These are phyloP conservation scores for Myxozyma neotropica DNA, from an alignment of 805 yeast genomes.

Conservation along the genomic window DNA sequence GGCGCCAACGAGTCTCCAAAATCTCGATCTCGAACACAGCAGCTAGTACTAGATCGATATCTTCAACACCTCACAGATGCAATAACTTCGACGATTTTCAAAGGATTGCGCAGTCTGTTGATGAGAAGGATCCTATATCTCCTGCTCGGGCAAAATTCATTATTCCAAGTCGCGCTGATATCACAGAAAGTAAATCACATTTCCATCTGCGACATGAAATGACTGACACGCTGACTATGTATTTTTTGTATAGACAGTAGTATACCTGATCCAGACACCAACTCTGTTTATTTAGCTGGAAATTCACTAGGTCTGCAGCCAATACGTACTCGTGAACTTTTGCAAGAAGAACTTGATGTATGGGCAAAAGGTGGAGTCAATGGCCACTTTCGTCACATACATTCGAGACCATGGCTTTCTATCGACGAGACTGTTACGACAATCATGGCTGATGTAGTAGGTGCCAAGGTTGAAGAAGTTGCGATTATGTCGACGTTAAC, in stretches of 20 bases:
- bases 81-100: not conserved
- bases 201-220: not conserved
- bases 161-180: conserved; percentile 32
- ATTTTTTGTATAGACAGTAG: not conserved
- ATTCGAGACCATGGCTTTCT: conserved; percentile 74
- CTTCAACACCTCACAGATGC: not conserved
- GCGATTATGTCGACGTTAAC: conserved; percentile 89
- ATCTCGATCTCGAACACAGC: no score
- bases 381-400: conserved; percentile 68
- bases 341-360: conserved; percentile 70
- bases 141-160: conserved; percentile 20
- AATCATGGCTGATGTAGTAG: conserved; percentile 70
- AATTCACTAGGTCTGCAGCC: conserved; percentile 96
- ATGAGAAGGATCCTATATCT: conserved; percentile 25
- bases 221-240: not conserved
- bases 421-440: conserved; percentile 78
- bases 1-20: not conserved
- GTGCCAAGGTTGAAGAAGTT: conserved; percentile 74
- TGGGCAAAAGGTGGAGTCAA: conserved; percentile 85
- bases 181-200: conserved; percentile 19
- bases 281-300: conserved; percentile 71
- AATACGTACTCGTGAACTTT: conserved; percentile 54
- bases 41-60: not conserved
- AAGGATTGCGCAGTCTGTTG: conserved; percentile 24
- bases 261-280: conserved; percentile 14